Evolutionary conservation across 495 filamentous ascomycete genomes (phyloP).

Genomic region (Usnea hakonensis): DNA sequence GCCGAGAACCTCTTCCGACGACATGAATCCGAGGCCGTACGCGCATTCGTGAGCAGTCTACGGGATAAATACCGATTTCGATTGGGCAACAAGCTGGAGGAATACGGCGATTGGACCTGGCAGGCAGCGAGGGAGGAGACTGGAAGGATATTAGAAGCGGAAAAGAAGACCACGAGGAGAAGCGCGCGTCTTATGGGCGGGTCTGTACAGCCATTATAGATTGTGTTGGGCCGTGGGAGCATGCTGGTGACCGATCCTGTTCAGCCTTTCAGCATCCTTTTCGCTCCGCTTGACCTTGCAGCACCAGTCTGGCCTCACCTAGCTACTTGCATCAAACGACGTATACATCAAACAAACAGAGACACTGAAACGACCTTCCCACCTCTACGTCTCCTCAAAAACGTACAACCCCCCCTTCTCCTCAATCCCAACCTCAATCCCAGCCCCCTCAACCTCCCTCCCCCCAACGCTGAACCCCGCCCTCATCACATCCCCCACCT

Average conservation of each 20-base stretch:
- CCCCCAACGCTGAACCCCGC: conserved; percentile 76
- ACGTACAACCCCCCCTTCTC: conserved; percentile 48
- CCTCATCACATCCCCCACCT: conserved; percentile 79
- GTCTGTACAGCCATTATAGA: not conserved
- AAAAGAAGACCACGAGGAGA: conserved; percentile 13
- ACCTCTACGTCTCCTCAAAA: conserved; percentile 34
- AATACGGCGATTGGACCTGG: conserved; percentile 26
- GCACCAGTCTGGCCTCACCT: not conserved
- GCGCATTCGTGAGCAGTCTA: conserved; percentile 29
- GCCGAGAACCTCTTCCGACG: conserved; percentile 10
- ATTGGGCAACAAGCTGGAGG: conserved; percentile 22
- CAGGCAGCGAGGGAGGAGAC: conserved; percentile 14
- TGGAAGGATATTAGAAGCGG: conserved; percentile 8
- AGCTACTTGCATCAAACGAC: not conserved
- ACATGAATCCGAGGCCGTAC: conserved; percentile 23
- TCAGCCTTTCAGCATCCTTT: not conserved
- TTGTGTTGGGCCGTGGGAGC: not conserved
- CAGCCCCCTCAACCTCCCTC: conserved; percentile 76
- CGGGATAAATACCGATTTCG: conserved; percentile 6
- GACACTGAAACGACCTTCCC: not conserved
- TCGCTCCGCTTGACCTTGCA: not conserved
- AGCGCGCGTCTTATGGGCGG: not conserved
- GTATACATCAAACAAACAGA: not conserved
- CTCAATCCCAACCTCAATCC: conserved; percentile 74
- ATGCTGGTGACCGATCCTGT: not conserved